These are phyloP conservation scores for Coemansia sp. DNA, from an alignment of 192 early-diverging fungal genomes.

Conservation along the genomic window DNA sequence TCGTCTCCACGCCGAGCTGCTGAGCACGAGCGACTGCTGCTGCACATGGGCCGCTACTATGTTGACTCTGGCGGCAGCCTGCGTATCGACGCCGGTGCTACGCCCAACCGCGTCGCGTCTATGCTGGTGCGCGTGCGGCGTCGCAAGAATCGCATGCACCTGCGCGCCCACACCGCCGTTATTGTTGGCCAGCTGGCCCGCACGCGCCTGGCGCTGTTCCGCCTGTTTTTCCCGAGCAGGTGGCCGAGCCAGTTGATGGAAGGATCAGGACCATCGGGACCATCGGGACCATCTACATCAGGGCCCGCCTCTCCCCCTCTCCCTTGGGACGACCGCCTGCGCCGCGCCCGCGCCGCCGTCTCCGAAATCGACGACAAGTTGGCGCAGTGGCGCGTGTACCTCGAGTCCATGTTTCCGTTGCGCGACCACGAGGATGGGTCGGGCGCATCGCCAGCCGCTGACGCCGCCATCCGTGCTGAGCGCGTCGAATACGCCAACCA, in stretches of 20 bases:
- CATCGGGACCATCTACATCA: no score
- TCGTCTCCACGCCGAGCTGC: conserved; percentile 36
- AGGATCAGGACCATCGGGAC: no score
- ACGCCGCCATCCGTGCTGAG: conserved; percentile 35
- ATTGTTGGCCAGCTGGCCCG: conserved; percentile 51
- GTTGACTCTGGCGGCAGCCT: conserved; percentile 50
- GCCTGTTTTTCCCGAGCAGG: conserved; percentile 51
- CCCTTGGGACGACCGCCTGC: conserved; percentile 52
- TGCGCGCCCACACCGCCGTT: conserved; percentile 47
- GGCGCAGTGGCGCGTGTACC: conserved; percentile 52
- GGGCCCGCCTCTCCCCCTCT: conserved; percentile 26
- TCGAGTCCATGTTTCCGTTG: conserved; percentile 50
- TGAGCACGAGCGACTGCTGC: conserved; percentile 51
- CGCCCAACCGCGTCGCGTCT: conserved; percentile 44
- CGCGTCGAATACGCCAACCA: conserved; percentile 52
- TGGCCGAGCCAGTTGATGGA: conserved; percentile 54
- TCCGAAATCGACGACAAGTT: conserved; percentile 49
- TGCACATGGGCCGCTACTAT: conserved; percentile 53
- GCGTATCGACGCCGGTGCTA: conserved; percentile 25
- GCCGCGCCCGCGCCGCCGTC: conserved; percentile 38
- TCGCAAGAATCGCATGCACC: conserved; percentile 51
- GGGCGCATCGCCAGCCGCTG: conserved; percentile 24
- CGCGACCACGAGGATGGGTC: conserved; percentile 49
- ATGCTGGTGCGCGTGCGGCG: conserved; percentile 50
- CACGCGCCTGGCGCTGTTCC: conserved; percentile 46